Evolutionary conservation across 106 monocot species (phyloP).

Genomic region (Dendrobium officinale): DNA sequence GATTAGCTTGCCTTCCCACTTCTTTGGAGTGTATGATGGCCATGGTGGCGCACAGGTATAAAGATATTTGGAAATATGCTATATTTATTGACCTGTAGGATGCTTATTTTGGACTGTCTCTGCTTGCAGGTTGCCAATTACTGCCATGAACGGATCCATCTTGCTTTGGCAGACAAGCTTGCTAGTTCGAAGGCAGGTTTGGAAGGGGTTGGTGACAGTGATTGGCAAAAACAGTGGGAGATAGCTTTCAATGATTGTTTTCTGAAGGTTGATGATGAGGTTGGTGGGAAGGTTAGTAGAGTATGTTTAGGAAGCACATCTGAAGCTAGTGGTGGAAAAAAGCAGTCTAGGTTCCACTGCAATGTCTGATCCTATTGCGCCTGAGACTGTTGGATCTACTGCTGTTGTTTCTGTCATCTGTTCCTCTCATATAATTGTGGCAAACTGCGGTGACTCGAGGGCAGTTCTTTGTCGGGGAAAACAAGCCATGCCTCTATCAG

Average conservation of each 20-base stretch:
- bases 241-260: slow-evolving; percentile 46
- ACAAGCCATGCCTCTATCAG: slow-evolving; percentile 59
- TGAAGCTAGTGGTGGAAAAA: slow-evolving; percentile 7
- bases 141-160: slow-evolving; percentile 52
- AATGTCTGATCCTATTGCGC: slow-evolving; percentile 51
- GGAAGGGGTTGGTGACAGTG: neutral
- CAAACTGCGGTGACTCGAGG: slow-evolving; percentile 95
- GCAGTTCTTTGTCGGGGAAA: slow-evolving; percentile 88
- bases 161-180: slow-evolving; percentile 41
- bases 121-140: slow-evolving; percentile 58
- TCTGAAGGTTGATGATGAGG: slow-evolving; percentile 56
- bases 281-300: slow-evolving; percentile 39
- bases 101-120: neutral
- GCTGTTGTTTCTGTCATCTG: slow-evolving; percentile 81
- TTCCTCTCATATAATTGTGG: slow-evolving; percentile 77
- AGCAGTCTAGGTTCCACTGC: neutral
- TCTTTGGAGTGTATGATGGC: slow-evolving; percentile 83
- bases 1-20: slow-evolving; percentile 35
- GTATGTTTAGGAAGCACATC: slow-evolving; percentile 1
- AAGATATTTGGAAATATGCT: neutral
- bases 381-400: slow-evolving; percentile 87
- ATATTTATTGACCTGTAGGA: neutral
- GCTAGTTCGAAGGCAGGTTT: slow-evolving; percentile 1
- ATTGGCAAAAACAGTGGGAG: slow-evolving; percentile 48
- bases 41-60: slow-evolving; percentile 61